These are phyloP conservation scores for Mortierella sp. DNA, from an alignment of 371 early-diverging fungal species.

Conservation along the genomic window DNA sequence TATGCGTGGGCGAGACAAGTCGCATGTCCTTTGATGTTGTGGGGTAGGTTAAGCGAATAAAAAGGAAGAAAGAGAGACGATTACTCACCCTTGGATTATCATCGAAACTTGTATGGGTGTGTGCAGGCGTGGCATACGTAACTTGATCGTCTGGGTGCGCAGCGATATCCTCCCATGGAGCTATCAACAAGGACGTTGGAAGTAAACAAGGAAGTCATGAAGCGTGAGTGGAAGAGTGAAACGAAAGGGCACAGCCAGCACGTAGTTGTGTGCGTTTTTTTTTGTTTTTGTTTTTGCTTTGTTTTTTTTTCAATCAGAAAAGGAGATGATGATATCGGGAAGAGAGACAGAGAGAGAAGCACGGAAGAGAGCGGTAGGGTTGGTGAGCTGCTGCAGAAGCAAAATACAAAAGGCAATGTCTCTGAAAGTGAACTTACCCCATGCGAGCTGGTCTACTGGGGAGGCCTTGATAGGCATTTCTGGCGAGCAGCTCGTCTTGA, in stretches of 20 bases:
- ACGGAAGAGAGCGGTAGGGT: neutral
- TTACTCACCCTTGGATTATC: constrained; percentile 46
- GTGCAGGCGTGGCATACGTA: constrained; percentile 41
- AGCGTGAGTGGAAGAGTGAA: neutral
- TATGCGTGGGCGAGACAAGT: neutral
- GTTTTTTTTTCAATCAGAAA: neutral
- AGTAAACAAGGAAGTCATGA: neutral
- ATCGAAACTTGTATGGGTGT: constrained; percentile 49
- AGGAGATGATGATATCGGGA: constrained; percentile 6
- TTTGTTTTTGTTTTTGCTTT: no score
- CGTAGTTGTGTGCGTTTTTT: no score
- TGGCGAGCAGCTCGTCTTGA: constrained; percentile 47
- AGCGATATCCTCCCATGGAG: constrained; percentile 40
- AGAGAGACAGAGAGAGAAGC: neutral
- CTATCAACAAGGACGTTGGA: constrained; percentile 14
- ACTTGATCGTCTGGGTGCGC: constrained; percentile 28
- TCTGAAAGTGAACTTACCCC: constrained; percentile 31
- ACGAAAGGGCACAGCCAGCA: neutral
- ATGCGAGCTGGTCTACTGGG: constrained; percentile 42
- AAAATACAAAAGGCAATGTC: neutral
- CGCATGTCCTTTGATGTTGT: neutral
- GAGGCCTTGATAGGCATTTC: constrained; percentile 55
- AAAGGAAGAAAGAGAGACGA: neutral
- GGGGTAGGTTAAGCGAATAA: no score
- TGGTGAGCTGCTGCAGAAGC: neutral